phyloP scores from a whole-genome alignment of 306 rosid species.

The Glycine tomentella region DNA sequence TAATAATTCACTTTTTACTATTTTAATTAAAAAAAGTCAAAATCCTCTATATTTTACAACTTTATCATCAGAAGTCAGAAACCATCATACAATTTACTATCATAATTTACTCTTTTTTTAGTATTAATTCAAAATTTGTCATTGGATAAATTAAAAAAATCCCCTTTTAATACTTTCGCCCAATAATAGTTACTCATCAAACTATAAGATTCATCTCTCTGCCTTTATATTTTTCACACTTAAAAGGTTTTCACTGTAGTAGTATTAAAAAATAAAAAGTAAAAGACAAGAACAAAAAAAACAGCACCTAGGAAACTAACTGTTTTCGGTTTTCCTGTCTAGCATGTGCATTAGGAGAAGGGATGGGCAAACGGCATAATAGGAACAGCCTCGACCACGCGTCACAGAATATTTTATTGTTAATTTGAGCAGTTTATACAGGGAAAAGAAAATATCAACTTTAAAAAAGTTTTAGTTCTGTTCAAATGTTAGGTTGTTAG shows the following conservation, averaged over 20 bases:
- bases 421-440: conserved; percentile 3
- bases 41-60: no score
- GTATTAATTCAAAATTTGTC: no score
- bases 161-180: no score
- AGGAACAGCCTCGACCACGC: neutral
- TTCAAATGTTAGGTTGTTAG: conserved; percentile 1
- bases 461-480: conserved; percentile 18
- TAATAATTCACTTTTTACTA: no score
- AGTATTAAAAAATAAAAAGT: no score
- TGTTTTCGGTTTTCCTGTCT: no score
- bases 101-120: no score
- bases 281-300: neutral
- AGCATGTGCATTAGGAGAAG: neutral
- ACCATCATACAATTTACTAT: no score
- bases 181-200: no score
- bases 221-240: neutral
- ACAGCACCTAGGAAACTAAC: neutral
- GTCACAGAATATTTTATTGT: conserved; percentile 29
- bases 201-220: neutral
- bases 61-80: no score
- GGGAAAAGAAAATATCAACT: conserved; percentile 8
- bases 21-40: no score
- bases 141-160: no score
- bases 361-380: neutral
- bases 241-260: neutral